phyloP scores from a whole-genome alignment of 495 filamentous ascomycete genomes.

The Oidiodendron maius region DNA sequence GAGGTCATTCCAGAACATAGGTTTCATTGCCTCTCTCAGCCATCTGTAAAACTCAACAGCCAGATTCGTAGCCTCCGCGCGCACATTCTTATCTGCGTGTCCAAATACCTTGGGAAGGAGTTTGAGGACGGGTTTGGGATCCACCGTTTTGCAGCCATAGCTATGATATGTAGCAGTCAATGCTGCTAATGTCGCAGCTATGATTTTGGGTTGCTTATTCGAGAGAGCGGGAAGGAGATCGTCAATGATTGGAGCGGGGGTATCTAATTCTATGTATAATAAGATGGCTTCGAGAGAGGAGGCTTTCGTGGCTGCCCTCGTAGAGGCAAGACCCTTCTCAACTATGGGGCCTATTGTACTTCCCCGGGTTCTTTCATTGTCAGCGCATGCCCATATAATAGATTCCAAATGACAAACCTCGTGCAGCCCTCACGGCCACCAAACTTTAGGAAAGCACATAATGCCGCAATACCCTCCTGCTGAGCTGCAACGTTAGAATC shows the following conservation, averaged over 20 bases:
- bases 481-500: conserved; percentile 98
- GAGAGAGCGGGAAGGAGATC: conserved; percentile 80
- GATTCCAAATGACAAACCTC: conserved; percentile 32
- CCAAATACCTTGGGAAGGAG: conserved; percentile 84
- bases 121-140: conserved; percentile 94
- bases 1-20: conserved; percentile 91
- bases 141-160: conserved; percentile 92
- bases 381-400: not conserved
- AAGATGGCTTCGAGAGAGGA: conserved; percentile 82
- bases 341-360: conserved; percentile 70
- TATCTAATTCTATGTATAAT: conserved; percentile 85
- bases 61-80: conserved; percentile 86
- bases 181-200: conserved; percentile 76
- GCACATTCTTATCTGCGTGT: conserved; percentile 97
- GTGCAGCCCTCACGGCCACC: conserved; percentile 73
- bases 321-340: conserved; percentile 87
- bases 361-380: conserved; percentile 55
- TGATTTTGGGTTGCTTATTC: conserved; percentile 91
- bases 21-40: conserved; percentile 97
- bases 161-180: conserved; percentile 82
- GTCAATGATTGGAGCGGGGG: conserved; percentile 79
- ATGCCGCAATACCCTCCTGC: conserved; percentile 79
- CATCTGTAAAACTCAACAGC: conserved; percentile 95
- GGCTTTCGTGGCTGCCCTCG: conserved; percentile 80
- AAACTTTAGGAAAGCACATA: conserved; percentile 87